Percentiles rank a stretch among this genome's conserved stretches.
phyloP scores from a whole-genome alignment of 768 basidiomycete genomes.

The Agrocybe chaxingu region DNA sequence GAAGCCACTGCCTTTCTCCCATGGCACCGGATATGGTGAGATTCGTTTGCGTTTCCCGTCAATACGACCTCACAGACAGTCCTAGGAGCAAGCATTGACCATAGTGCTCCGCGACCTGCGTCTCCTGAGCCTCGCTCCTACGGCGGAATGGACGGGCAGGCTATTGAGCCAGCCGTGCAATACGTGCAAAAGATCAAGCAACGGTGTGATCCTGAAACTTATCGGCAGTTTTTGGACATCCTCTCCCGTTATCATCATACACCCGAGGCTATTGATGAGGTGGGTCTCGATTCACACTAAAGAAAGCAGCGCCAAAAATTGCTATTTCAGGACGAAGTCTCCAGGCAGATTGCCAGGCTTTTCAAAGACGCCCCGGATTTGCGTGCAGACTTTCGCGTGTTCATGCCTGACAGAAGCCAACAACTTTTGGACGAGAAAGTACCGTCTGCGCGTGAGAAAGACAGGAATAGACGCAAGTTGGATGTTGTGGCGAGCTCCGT shows the following conservation, averaged over 20 bases:
- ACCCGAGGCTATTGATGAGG: constrained; percentile 62
- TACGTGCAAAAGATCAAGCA: constrained; percentile 98
- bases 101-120: constrained; percentile 7
- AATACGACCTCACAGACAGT: neutral
- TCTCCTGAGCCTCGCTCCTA: constrained; percentile 34
- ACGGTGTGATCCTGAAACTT: constrained; percentile 87
- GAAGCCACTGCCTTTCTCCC: constrained; percentile 13
- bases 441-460: constrained; percentile 32
- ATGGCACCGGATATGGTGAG: constrained; percentile 13
- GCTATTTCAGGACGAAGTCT: constrained; percentile 55
- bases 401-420: constrained; percentile 64
- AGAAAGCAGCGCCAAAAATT: neutral
- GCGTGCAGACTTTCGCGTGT: constrained; percentile 68
- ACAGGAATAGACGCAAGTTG: constrained; percentile 46
- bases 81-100: constrained; percentile 5
- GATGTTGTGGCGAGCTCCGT: constrained; percentile 32
- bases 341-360: constrained; percentile 60
- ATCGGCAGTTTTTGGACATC: constrained; percentile 75
- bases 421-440: constrained; percentile 44
- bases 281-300: constrained; percentile 16
- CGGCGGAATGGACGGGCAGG: constrained; percentile 34
- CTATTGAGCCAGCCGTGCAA: constrained; percentile 79
- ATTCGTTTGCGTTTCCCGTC: neutral
- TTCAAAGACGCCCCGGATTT: constrained; percentile 79
- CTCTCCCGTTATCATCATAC: constrained; percentile 60